Base-by-base conservation (phyloP, 2,329 filamentous ascomycete species). In the Xylaria multiplex region DNA sequence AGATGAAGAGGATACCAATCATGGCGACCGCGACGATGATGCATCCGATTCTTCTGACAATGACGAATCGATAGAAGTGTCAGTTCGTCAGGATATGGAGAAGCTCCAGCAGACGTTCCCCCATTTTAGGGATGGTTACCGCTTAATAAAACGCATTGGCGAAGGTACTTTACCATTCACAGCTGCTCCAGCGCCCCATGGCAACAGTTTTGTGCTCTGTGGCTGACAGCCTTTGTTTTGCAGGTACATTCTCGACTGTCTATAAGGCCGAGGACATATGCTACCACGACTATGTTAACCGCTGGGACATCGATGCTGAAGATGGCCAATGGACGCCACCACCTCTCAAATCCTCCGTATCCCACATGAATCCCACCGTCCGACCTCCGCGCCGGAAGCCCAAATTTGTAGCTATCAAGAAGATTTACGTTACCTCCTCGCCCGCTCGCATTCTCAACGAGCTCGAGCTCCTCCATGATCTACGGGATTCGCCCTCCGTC, bases 401-500 rank as follows among this genome's bases (percentile, higher is more conserved):
- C 27, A 92, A 91, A 77, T 98, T 91, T 75, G 96, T 99, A 68
- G 96, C 96, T 22, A 92, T 99, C 79, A 99, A 99, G 82, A 99
- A 99, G 82, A 99, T 99, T 73, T 99, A 99, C 79, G 96, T 98
- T 70, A 99, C 96, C 0, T 97, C 94, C 69, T 97, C 93, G 71
- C 96, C 96, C 0, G 86, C 90, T 32, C 92, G 96, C 52, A 98
- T 99, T 72, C 88, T 97, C 76, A 99, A 99, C 81, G 96, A 99
- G 80, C 89, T 99, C 19, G 95, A 98, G 74, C 86, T 99, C 24
- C 87, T 99, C 24, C 89, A 97, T 77, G 93, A 97, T 76, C 86
- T 99, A 8, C 88, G 91, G 56, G 88, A 91, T 63, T 97, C 91
- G 66, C 86, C 88, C 45, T 93, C 93, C 1, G 94, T 99, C 30